Conservation (phyloP, 495 filamentous ascomycete genomes). For the Xylaria castorea region DNA sequence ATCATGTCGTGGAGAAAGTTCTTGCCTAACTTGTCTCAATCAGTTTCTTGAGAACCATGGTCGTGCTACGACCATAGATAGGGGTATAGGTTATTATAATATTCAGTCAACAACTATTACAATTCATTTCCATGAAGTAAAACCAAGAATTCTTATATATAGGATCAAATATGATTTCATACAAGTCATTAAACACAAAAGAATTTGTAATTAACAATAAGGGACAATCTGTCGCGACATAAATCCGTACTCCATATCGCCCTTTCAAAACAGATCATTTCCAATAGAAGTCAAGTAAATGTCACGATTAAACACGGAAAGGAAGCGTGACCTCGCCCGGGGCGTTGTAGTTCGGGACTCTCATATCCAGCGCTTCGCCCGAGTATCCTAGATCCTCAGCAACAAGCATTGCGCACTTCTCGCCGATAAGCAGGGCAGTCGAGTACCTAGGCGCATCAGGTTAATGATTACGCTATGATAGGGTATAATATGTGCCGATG, state of each 20-base stretch:
- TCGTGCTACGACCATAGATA: not conserved
- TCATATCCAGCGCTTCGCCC: slow-evolving; percentile 77
- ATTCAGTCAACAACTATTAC: not conserved
- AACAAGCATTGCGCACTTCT: slow-evolving; percentile 76
- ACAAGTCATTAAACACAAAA: slow-evolving; percentile 10
- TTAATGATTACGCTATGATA: not conserved
- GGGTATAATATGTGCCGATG: not conserved
- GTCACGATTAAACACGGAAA: slow-evolving; percentile 35
- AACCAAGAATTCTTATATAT: not conserved
- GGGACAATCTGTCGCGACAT: not conserved
- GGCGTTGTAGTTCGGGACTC: slow-evolving; percentile 67
- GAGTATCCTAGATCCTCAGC: slow-evolving; percentile 80
- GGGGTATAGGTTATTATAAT: not conserved
- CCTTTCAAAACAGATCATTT: not conserved
- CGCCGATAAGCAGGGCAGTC: slow-evolving; percentile 81
- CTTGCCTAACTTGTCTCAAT: not conserved
- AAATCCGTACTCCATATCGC: not conserved
- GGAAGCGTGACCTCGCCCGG: slow-evolving; percentile 56
- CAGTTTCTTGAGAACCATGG: not conserved
- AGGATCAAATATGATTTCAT: not conserved
- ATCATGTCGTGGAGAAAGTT: not conserved
- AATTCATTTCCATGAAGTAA: not conserved
- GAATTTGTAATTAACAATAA: not conserved
- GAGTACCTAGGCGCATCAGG: slow-evolving; percentile 52
- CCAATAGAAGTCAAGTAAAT: not conserved